Conservation (phyloP, 768 basidiomycete species). For the Pisolithus orientalis region DNA sequence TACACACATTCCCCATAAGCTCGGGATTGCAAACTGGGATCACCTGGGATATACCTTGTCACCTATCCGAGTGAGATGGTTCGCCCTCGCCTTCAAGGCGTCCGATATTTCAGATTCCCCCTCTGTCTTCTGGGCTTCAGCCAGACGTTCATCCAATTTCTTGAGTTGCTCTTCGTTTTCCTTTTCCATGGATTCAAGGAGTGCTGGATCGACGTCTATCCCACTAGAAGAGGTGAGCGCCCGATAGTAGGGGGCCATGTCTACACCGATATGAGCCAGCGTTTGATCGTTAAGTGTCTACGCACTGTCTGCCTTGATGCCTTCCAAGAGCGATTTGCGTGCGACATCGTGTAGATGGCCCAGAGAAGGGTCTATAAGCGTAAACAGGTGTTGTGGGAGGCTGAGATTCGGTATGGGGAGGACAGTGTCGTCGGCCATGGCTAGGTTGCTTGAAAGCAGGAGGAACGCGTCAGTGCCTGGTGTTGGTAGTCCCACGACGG, state of each 20-base stretch:
- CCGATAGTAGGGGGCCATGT: conserved; percentile 84
- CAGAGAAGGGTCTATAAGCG: conserved; percentile 57
- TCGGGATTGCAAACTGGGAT: conserved; percentile 17
- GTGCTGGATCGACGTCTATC: conserved; percentile 24
- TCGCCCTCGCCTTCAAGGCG: conserved; percentile 75
- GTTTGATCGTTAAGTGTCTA: background rate
- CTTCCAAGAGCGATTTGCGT: conserved; percentile 55
- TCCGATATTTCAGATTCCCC: conserved; percentile 92
- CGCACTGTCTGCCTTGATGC: conserved; percentile 73
- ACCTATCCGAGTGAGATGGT: conserved; percentile 72
- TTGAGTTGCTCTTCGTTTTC: conserved; percentile 69
- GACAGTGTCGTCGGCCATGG: too few species aligned
- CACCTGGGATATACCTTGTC: conserved; percentile 33
- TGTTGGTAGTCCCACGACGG: background rate
- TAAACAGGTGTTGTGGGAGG: conserved; percentile 39
- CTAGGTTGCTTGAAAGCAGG: background rate
- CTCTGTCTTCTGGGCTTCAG: conserved; percentile 83
- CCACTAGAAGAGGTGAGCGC: conserved; percentile 38
- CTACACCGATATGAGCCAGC: conserved; percentile 30
- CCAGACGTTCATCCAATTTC: conserved; percentile 69
- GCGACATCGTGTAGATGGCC: conserved; percentile 63
- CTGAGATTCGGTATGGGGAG: too few species aligned
- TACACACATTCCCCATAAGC: conserved; percentile 28
- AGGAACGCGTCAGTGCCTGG: background rate
- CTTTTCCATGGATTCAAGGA: conserved; percentile 33